These are phyloP conservation scores for Exidia glandulosa DNA, from an alignment of 768 basidiomycete species.

Conservation along the genomic window DNA sequence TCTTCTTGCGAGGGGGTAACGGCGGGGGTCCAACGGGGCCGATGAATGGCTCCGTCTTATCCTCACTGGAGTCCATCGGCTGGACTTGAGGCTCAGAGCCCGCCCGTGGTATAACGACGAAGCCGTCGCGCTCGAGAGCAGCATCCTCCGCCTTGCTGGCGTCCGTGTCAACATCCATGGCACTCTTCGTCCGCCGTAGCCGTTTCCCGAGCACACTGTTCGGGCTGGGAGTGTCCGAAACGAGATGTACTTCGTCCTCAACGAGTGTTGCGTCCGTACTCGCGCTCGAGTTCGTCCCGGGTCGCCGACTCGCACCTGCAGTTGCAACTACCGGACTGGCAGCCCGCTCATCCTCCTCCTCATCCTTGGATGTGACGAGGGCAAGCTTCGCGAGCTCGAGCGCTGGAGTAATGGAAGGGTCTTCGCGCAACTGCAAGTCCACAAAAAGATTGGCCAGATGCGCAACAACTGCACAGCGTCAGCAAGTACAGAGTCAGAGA, in stretches of 20 bases:
- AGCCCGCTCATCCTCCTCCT: conserved; percentile 60
- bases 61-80: neutral
- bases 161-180: conserved; percentile 46
- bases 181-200: conserved; percentile 20
- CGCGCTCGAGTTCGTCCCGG: conserved; percentile 42
- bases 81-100: conserved; percentile 11
- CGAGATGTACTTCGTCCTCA: conserved; percentile 24
- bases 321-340: neutral
- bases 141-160: neutral
- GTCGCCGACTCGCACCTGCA: neutral
- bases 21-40: conserved; percentile 39
- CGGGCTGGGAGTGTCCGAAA: neutral
- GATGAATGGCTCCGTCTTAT: neutral
- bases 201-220: conserved; percentile 59
- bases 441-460: conserved; percentile 73
- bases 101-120: conserved; percentile 29
- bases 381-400: conserved; percentile 86
- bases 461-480: conserved; percentile 50
- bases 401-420: conserved; percentile 66
- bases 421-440: conserved; percentile 56
- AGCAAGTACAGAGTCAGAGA: neutral
- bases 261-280: conserved; percentile 85
- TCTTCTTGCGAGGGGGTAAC: conserved; percentile 38
- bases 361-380: conserved; percentile 80
- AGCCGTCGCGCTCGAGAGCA: conserved; percentile 32